Percentiles rank a stretch among this genome's conserved stretches.
Conservation (phyloP, 2,329 filamentous ascomycete genomes). For the Scytalidium lignicola region DNA sequence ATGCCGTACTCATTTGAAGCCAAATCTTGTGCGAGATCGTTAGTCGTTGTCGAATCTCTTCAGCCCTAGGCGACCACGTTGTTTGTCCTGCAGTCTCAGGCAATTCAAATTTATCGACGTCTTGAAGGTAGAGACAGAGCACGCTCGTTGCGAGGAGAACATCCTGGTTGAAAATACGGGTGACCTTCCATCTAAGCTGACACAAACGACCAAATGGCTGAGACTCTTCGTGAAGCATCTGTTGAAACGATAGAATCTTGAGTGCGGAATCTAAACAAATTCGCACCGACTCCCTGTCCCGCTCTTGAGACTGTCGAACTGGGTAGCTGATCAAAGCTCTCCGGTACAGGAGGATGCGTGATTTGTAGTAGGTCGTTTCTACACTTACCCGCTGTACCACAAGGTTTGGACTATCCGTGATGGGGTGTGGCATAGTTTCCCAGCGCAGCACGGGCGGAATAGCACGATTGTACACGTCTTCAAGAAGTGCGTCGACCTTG, state of each 20-base stretch:
- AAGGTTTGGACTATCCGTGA: conserved; percentile 23
- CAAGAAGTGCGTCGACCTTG: conserved; percentile 30
- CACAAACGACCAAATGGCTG: conserved; percentile 23
- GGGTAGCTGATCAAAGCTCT: conserved; percentile 21
- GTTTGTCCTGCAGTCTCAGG: conserved; percentile 18
- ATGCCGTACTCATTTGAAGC: conserved; percentile 23
- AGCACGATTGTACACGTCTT: conserved; percentile 25
- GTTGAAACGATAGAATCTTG: conserved; percentile 23
- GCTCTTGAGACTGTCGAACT: conserved; percentile 18
- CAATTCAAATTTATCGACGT: conserved; percentile 20
- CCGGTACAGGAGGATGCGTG: conserved; percentile 22
- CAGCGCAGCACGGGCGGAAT: conserved; percentile 22
- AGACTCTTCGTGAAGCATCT: conserved; percentile 25
- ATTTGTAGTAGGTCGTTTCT: conserved; percentile 24
- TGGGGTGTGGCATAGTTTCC: conserved; percentile 22
- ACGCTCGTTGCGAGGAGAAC: conserved; percentile 24
- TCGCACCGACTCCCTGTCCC: conserved; percentile 18
- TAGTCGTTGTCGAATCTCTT: conserved; percentile 23
- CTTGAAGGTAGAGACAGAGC: conserved; percentile 24
- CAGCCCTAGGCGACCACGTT: conserved; percentile 18
- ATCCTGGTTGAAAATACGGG: conserved; percentile 23
- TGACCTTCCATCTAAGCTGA: conserved; percentile 24
- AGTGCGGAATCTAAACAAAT: conserved; percentile 23
- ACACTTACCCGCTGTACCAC: conserved; percentile 22
- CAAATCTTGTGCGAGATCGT: conserved; percentile 24